Percentiles rank a stretch among this genome's conserved stretches.
Evolutionary conservation across 352 stramenopile species (phyloP).

Genomic region (Pythium insidiosum): DNA sequence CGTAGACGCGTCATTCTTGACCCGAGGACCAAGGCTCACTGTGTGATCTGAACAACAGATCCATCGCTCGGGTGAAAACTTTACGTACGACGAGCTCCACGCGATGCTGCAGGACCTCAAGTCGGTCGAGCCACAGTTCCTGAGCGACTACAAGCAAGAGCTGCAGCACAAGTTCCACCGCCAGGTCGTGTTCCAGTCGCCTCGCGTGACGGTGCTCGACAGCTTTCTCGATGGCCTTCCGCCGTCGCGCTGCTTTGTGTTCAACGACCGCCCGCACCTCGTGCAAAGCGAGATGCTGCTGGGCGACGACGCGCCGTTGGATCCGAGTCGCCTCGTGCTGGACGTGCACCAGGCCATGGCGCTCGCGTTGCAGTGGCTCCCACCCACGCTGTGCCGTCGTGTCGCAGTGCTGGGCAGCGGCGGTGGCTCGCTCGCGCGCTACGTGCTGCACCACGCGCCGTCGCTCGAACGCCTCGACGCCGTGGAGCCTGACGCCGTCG

Average conservation of each 20-base stretch:
- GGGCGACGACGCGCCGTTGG: conserved; percentile 12
- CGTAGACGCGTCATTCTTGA: conserved; percentile 3
- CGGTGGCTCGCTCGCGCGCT: conserved; percentile 43
- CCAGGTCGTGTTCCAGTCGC: conserved; percentile 35
- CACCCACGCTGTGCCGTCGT: not conserved
- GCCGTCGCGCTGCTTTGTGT: conserved; percentile 57
- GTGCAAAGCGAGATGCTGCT: conserved; percentile 66
- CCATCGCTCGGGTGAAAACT: conserved; percentile 65
- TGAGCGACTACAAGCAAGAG: conserved; percentile 46
- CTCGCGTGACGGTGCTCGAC: conserved; percentile 56
- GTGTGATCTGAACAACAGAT: conserved; percentile 25
- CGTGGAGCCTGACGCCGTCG: conserved; percentile 39
- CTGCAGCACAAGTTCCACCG: conserved; percentile 50
- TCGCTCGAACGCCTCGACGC: conserved; percentile 34
- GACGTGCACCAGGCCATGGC: conserved; percentile 66
- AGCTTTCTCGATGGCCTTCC: conserved; percentile 26
- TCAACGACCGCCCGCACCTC: conserved; percentile 62
- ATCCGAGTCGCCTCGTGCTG: conserved; percentile 37
- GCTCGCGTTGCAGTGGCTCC: conserved; percentile 25
- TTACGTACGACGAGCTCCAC: conserved; percentile 56
- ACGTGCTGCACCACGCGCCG: conserved; percentile 31
- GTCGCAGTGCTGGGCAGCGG: conserved; percentile 49
- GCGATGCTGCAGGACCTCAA: conserved; percentile 49
- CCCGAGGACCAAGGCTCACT: not conserved
- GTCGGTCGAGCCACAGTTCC: conserved; percentile 43